These are phyloP conservation scores for Chloris gayana DNA, from an alignment of 176 grass and related monocot genomes.

Conservation along the genomic window DNA sequence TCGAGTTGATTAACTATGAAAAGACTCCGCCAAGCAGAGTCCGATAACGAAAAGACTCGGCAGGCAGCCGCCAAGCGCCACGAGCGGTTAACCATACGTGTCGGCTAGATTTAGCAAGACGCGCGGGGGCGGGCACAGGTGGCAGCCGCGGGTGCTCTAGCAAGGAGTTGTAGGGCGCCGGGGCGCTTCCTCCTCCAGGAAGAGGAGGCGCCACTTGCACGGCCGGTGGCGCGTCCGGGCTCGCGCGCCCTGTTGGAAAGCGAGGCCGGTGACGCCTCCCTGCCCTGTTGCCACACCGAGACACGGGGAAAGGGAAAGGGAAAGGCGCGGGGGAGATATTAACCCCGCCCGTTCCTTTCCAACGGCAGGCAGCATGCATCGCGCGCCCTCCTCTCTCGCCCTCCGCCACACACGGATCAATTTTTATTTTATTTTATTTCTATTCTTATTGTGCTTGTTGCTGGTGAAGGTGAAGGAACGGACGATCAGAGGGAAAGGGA, in stretches of 20 bases:
- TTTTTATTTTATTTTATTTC: too few relatives aligned
- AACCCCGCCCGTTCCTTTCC: neutral
- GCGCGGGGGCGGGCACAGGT: neutral
- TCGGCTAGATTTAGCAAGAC: constrained; percentile 16
- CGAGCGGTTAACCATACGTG: neutral
- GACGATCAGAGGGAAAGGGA: neutral
- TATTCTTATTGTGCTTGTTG: too few relatives aligned
- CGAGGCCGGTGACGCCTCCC: constrained; percentile 3
- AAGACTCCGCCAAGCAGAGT: too few relatives aligned
- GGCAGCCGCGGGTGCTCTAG: neutral
- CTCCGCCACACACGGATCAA: too few relatives aligned
- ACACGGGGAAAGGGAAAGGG: constrained; percentile 1
- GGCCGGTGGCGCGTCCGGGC: neutral
- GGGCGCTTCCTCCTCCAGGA: neutral
- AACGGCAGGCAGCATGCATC: neutral
- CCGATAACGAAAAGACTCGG: neutral
- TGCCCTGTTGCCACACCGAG: neutral
- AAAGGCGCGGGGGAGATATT: neutral
- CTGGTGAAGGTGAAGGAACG: too few relatives aligned
- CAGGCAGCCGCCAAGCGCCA: neutral
- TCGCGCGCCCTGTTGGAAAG: constrained; percentile 38
- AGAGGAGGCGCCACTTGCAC: constrained; percentile 33
- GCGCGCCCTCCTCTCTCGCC: neutral
- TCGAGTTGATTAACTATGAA: neutral
- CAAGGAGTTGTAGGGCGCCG: neutral